These are phyloP conservation scores for Globisporangium carolinianum DNA, from an alignment of 352 stramenopile genomes.

Conservation along the genomic window DNA sequence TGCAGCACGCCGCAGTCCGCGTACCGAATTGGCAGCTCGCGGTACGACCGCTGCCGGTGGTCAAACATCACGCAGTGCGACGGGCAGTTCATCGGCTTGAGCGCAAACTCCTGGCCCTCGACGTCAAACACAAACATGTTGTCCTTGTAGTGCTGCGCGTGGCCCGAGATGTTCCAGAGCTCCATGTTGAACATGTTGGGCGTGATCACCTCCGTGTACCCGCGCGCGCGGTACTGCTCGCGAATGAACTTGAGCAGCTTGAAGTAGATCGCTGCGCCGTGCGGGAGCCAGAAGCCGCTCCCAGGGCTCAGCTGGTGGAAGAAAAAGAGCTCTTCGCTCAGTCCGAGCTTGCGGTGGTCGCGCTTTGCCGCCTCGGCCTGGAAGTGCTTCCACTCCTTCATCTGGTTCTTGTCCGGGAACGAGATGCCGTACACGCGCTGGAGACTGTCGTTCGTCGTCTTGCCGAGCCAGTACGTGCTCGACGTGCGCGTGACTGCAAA, in stretches of 20 bases:
- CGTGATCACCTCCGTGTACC: slow-evolving; percentile 96
- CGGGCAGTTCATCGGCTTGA: slow-evolving; percentile 99
- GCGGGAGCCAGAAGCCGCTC: slow-evolving; percentile 96
- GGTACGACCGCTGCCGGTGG: slow-evolving; percentile 92
- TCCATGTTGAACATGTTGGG: slow-evolving; percentile 97
- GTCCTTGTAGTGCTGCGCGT: slow-evolving; percentile 95
- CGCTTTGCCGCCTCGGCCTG: slow-evolving; percentile 96
- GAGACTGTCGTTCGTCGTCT: slow-evolving; percentile 95
- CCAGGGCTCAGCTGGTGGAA: slow-evolving; percentile 93
- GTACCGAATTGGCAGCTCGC: slow-evolving; percentile 91
- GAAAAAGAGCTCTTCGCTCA: slow-evolving; percentile 95
- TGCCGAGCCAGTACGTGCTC: slow-evolving; percentile 95
- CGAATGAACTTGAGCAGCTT: slow-evolving; percentile 87
- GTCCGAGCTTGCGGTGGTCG: slow-evolving; percentile 93
- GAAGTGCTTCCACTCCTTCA: slow-evolving; percentile 83
- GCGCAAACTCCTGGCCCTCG: slow-evolving; percentile 91
- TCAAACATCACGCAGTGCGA: slow-evolving; percentile 98
- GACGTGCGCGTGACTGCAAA: slow-evolving; percentile 93
- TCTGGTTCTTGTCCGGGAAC: slow-evolving; percentile 88
- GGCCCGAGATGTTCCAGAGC: slow-evolving; percentile 96
- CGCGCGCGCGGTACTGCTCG: slow-evolving; percentile 78
- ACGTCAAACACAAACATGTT: slow-evolving; percentile 90
- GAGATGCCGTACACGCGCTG: slow-evolving; percentile 96
- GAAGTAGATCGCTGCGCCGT: slow-evolving; percentile 98
- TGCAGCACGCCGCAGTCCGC: slow-evolving; percentile 95